phyloP scores from a whole-genome alignment of 2,329 filamentous ascomycete genomes.

The Thielaviopsis populi region DNA sequence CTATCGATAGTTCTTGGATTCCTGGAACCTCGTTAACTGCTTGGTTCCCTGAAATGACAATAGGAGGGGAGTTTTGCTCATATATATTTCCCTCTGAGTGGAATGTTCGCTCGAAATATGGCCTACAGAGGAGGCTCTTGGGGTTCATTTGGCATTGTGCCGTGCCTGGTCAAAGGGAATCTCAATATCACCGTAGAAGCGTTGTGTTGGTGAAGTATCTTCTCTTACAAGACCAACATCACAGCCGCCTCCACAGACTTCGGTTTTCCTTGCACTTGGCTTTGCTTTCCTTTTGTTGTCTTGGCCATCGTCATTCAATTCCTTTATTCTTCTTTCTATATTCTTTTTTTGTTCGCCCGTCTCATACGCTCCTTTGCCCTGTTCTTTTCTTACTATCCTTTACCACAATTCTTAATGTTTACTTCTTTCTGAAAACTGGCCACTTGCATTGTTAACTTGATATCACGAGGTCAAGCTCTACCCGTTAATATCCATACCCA shows the following conservation, averaged over 20 bases:
- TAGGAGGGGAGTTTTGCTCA: neutral
- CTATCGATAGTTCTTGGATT: neutral
- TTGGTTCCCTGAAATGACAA: neutral
- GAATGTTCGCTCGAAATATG: neutral
- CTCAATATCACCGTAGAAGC: neutral
- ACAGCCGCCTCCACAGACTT: neutral
- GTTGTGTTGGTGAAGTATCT: neutral
- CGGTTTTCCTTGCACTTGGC: neutral
- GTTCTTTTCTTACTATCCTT: conserved; percentile 4
- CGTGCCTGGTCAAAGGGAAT: conserved; percentile 1
- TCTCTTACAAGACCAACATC: neutral
- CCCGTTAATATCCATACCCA: neutral
- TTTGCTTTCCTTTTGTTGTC: neutral
- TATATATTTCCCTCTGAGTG: conserved; percentile 2
- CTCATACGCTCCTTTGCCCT: neutral
- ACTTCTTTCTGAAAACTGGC: neutral
- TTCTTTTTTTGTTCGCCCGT: neutral
- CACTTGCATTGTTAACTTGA: neutral
- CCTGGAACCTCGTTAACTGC: neutral
- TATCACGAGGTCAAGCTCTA: neutral
- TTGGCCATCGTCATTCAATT: neutral
- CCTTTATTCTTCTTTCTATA: neutral
- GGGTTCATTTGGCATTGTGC: neutral
- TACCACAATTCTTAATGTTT: neutral
- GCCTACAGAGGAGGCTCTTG: neutral